Evolutionary conservation across 2,329 filamentous ascomycete genomes (phyloP).

Genomic region (Mycosphaerelloides madeirae): DNA sequence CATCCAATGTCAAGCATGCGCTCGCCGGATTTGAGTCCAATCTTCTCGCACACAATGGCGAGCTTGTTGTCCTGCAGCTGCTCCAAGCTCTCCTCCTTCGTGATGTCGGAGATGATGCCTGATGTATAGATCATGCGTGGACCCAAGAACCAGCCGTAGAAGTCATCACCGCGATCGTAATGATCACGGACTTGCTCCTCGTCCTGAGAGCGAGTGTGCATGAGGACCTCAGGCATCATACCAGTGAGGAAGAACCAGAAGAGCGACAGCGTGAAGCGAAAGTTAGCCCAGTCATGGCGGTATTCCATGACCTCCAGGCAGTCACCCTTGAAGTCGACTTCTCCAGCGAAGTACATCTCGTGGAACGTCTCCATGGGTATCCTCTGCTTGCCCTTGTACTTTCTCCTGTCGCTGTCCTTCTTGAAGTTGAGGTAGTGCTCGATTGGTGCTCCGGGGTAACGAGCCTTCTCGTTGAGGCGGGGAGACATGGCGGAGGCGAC

Average conservation of each 20-base stretch:
- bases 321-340: constrained; percentile 94
- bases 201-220: constrained; percentile 90
- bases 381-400: constrained; percentile 73
- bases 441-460: constrained; percentile 76
- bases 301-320: constrained; percentile 84
- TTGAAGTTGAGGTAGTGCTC: constrained; percentile 89
- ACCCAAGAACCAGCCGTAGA: constrained; percentile 97
- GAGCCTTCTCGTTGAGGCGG: constrained; percentile 88
- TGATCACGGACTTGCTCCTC: constrained; percentile 97
- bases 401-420: constrained; percentile 52
- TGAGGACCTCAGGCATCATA: constrained; percentile 84
- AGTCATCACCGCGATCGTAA: constrained; percentile 97
- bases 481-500: constrained; percentile 74
- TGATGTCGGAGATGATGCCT: constrained; percentile 83
- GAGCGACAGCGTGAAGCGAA: constrained; percentile 79
- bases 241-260: constrained; percentile 84
- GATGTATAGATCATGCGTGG: constrained; percentile 99
- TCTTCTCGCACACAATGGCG: constrained; percentile 92
- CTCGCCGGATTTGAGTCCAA: constrained; percentile 75
- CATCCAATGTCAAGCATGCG: constrained; percentile 90
- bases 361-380: constrained; percentile 91
- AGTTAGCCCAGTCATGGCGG: constrained; percentile 94
- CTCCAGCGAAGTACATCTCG: constrained; percentile 94
- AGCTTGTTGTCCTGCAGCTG: constrained; percentile 98
- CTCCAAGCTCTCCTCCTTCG: constrained; percentile 84